Percentiles rank a stretch among this genome's conserved stretches.
Evolutionary conservation across 257 asterid genomes (phyloP).

Genomic region (Penstemon newberryi): DNA sequence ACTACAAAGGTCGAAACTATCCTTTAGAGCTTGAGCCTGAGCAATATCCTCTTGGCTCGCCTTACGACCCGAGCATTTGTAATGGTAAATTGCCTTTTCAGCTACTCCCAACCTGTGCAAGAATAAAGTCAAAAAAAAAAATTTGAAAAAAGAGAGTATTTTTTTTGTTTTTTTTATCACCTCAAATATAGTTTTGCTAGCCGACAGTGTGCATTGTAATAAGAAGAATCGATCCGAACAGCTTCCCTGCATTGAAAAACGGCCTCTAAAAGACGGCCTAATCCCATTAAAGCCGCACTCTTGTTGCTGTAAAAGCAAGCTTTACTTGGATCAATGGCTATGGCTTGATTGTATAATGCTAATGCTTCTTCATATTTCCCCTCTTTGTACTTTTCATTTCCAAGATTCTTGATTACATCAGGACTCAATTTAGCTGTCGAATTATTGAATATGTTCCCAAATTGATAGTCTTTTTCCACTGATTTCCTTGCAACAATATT

Average conservation of each 20-base stretch:
- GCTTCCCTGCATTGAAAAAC: constrained; percentile 53
- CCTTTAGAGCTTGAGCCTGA: constrained; percentile 44
- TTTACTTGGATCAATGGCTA: constrained; percentile 47
- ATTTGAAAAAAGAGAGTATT: not conserved
- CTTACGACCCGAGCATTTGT: constrained; percentile 47
- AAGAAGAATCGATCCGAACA: constrained; percentile 45
- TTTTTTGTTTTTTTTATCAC: constrained; percentile 23
- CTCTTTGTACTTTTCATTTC: constrained; percentile 49
- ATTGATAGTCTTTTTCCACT: constrained; percentile 17
- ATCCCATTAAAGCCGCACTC: constrained; percentile 60
- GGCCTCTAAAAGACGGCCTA: constrained; percentile 59
- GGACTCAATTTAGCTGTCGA: constrained; percentile 32
- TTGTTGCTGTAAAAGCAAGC: constrained; percentile 59
- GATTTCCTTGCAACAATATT: constrained; percentile 32
- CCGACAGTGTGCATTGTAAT: constrained; percentile 57
- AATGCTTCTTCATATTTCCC: constrained; percentile 56
- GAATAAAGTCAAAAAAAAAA: constrained; percentile 1
- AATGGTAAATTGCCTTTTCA: constrained; percentile 50
- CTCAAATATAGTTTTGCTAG: constrained; percentile 56
- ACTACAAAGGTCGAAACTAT: constrained; percentile 32
- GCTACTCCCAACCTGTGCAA: constrained; percentile 57
- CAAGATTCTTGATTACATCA: constrained; percentile 51
- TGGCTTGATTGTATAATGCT: constrained; percentile 54
- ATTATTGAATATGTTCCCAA: constrained; percentile 31
- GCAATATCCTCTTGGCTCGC: constrained; percentile 39